A percentile compares a stretch with the other conserved stretches of the same genome.
Conservation (phyloP, 768 basidiomycete species). For the Goffeauzyma gilvescens region DNA sequence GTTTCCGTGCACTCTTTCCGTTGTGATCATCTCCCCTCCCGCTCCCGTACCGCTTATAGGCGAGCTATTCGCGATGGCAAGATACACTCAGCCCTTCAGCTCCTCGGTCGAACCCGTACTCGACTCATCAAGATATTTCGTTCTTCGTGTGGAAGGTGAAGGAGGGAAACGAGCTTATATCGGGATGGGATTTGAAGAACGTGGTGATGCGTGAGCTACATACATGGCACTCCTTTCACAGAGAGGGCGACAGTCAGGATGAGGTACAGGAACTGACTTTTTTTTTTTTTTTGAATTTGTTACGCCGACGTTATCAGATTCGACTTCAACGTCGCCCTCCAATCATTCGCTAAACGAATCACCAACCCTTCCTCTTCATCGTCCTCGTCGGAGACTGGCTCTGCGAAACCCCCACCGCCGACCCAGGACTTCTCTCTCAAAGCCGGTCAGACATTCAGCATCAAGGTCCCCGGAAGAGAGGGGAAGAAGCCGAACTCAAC, state of each 20-base stretch:
- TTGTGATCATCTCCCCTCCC: no score
- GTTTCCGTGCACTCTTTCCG: no score
- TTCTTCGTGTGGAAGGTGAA: conserved; percentile 68
- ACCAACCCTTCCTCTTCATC: conserved; percentile 28
- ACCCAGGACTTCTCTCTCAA: conserved; percentile 89
- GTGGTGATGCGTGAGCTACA: conserved; percentile 60
- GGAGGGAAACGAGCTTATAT: conserved; percentile 71
- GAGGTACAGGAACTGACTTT: no score
- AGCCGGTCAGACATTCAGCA: conserved; percentile 85
- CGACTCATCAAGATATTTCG: conserved; percentile 89
- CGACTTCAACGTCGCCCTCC: conserved; percentile 40
- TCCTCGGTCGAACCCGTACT: conserved; percentile 87
- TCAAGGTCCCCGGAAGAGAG: conserved; percentile 54
- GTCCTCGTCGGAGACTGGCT: conserved; percentile 37
- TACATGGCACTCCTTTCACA: conserved; percentile 34
- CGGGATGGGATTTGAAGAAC: conserved; percentile 77
- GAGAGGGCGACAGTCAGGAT: no score
- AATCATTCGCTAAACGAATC: conserved; percentile 34
- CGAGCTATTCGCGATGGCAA: conserved; percentile 68
- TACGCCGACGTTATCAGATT: background rate
- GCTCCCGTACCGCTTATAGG: conserved; percentile 13
- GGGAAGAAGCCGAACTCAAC: conserved; percentile 3
- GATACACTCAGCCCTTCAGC: conserved; percentile 55
- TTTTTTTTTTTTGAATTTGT: background rate
- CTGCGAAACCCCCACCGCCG: conserved; percentile 53